Percentiles rank a stretch among this genome's conserved stretches.
phyloP scores from a whole-genome alignment of 2,329 filamentous ascomycete genomes.

The Fulvia fulva region DNA sequence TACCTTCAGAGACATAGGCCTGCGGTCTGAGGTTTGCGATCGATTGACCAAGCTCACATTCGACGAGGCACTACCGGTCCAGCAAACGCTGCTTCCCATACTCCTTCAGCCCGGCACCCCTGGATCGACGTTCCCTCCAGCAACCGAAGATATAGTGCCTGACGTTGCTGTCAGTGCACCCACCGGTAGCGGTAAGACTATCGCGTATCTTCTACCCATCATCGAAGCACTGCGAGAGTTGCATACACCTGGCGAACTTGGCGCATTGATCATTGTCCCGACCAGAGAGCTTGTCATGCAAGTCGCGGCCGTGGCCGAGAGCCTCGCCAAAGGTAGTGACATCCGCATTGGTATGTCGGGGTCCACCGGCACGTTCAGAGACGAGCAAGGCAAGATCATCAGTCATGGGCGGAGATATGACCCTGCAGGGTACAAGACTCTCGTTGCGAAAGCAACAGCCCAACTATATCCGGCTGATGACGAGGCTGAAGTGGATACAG shows the following conservation, averaged over 20 bases:
- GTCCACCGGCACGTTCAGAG: conserved; percentile 70
- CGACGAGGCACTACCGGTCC: conserved; percentile 70
- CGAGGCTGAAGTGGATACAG: conserved; percentile 21
- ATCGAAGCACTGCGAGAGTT: conserved; percentile 66
- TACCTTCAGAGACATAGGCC: conserved; percentile 62
- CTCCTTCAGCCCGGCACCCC: conserved; percentile 58
- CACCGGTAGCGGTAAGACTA: conserved; percentile 91
- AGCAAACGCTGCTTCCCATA: conserved; percentile 74
- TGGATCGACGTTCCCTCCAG: conserved; percentile 25
- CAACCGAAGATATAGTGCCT: conserved; percentile 35
- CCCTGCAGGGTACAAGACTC: conserved; percentile 52
- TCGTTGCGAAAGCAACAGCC: conserved; percentile 40
- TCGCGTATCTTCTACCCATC: conserved; percentile 86
- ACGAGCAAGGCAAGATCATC: conserved; percentile 60
- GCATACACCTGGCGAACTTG: conserved; percentile 62
- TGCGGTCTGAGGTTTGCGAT: conserved; percentile 57
- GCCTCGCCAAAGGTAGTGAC: conserved; percentile 66
- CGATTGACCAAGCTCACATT: conserved; percentile 67
- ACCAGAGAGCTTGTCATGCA: conserved; percentile 74
- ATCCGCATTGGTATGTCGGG: conserved; percentile 78
- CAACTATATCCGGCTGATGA: conserved; percentile 35
- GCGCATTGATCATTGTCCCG: conserved; percentile 81
- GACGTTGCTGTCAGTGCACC: conserved; percentile 89
- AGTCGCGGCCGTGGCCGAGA: conserved; percentile 69
- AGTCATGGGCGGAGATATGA: conserved; percentile 60